Evolutionary conservation across 1,284 basidiomycete genomes (phyloP), one percentile per base, ranked within the genome.

Genomic region (Apiotrichum brassicae): DNA sequence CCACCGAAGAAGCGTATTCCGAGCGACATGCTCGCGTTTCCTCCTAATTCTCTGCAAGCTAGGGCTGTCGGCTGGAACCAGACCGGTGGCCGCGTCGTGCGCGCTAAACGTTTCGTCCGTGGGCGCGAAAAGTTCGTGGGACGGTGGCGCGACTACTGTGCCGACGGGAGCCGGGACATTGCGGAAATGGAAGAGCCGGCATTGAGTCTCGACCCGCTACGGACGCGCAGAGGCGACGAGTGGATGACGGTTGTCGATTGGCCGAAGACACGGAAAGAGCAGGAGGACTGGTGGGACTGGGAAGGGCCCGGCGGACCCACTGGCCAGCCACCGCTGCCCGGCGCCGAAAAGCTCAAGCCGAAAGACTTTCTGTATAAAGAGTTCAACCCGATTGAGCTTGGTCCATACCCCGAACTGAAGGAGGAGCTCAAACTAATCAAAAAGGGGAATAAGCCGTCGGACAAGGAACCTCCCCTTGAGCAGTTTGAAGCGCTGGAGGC

Each of bases 101-200:
- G 66, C 8, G 54, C 66, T 16, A 68, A 68, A 40, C 61, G 66
- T n/a, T 57, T 69, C 19, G 61, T 68, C 1, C 56, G 70, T 9
- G 65, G 62, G 12, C 56, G 70, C 24, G 72, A 74, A 46, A 64
- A 62, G 39, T 74, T 72, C 48, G 42, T 44, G 18, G 72, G 72
- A 8, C 66, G 66, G 43, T 74, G 72, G 72, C 50, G 71, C 28
- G 62, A 72, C 46, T 71, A 61, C 58, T 57, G 58, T 16, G 39
- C 57, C 19, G 68, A 71, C 46, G 71, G 72, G 0, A 63, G 63
- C 39, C 57, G 68, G 16, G 65, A 70, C 51, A 41, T 74, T 3
- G 63, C 65, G 4, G 72, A 74, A 53, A 65, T 68, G 59, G 72
- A 74, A 20, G 69, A 74, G 34, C 52, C 62, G 3, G 52, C 59